phyloP scores from a whole-genome alignment of 1,139 yeast genomes.

The Lipomyces yarrowii region DNA sequence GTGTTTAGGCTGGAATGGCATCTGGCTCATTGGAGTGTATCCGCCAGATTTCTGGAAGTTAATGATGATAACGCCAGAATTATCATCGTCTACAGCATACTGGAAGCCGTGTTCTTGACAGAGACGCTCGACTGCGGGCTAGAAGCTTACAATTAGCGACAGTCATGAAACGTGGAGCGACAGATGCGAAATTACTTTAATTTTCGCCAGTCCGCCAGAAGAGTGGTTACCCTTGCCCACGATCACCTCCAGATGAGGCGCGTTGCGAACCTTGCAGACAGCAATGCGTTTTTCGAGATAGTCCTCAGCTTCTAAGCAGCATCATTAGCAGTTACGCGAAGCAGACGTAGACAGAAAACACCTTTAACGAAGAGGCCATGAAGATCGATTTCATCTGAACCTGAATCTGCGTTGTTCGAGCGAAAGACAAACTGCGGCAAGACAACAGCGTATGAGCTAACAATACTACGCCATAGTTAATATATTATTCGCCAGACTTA shows the following conservation, averaged over 20 bases:
- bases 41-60: conserved; percentile 54
- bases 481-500: conserved; percentile 35
- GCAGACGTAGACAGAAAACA: conserved; percentile 5
- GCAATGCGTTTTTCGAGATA: conserved; percentile 71
- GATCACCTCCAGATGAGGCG: conserved; percentile 56
- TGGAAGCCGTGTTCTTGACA: conserved; percentile 66
- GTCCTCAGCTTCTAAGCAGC: conserved; percentile 68
- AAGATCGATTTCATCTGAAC: conserved; percentile 82
- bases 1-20: conserved; percentile 22
- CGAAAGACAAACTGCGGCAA: conserved; percentile 64
- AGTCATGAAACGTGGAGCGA: neutral
- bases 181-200: conserved; percentile 47
- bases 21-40: conserved; percentile 31
- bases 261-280: conserved; percentile 64
- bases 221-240: conserved; percentile 97
- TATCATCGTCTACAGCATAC: conserved; percentile 65
- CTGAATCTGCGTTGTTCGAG: conserved; percentile 85
- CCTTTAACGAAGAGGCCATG: conserved; percentile 83
- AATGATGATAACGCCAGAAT: conserved; percentile 78
- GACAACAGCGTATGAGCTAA: neutral
- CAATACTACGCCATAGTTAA: too few relatives aligned
- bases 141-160: neutral
- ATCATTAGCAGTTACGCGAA: neutral
- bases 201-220: conserved; percentile 74
- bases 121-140: conserved; percentile 80